Percentiles rank a stretch among this genome's conserved stretches.
Evolutionary conservation across 495 filamentous ascomycete genomes (phyloP).

Genomic region (Chaetomium fimeti): DNA sequence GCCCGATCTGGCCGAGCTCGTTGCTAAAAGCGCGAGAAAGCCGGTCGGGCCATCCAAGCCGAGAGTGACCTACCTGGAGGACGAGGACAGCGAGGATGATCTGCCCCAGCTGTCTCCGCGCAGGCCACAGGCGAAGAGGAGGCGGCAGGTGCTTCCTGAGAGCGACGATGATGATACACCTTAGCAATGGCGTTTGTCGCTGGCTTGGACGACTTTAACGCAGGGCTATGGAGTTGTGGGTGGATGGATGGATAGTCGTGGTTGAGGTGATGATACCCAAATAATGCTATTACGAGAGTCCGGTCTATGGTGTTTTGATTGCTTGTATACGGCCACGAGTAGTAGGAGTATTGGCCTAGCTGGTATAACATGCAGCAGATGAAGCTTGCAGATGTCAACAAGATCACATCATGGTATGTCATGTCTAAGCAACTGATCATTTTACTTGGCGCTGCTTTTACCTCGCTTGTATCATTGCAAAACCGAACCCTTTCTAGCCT

Average conservation of each 20-base stretch:
- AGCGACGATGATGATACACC: constrained; percentile 33
- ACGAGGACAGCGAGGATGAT: constrained; percentile 33
- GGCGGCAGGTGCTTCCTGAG: constrained; percentile 26
- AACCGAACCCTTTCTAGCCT: too few relatives aligned
- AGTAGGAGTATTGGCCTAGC: too few relatives aligned
- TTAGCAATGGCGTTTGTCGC: neutral
- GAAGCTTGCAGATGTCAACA: too few relatives aligned
- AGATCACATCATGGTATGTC: too few relatives aligned
- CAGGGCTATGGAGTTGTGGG: neutral
- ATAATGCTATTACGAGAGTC: neutral
- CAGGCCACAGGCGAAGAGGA: constrained; percentile 23
- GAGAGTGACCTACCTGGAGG: constrained; percentile 25
- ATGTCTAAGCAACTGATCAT: too few relatives aligned
- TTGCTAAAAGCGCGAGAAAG: constrained; percentile 22
- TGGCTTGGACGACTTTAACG: neutral
- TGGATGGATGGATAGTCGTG: neutral
- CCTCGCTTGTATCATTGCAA: too few relatives aligned
- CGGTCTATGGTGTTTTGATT: neutral
- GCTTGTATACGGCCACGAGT: neutral
- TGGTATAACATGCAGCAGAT: too few relatives aligned
- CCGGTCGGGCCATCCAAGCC: constrained; percentile 11
- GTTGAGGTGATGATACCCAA: neutral
- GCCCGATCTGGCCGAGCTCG: constrained; percentile 40
- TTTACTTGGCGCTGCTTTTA: too few relatives aligned
- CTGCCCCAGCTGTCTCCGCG: constrained; percentile 12